These are phyloP conservation scores for Alternaria atra DNA, from an alignment of 2,329 filamentous ascomycete species.

Conservation along the genomic window DNA sequence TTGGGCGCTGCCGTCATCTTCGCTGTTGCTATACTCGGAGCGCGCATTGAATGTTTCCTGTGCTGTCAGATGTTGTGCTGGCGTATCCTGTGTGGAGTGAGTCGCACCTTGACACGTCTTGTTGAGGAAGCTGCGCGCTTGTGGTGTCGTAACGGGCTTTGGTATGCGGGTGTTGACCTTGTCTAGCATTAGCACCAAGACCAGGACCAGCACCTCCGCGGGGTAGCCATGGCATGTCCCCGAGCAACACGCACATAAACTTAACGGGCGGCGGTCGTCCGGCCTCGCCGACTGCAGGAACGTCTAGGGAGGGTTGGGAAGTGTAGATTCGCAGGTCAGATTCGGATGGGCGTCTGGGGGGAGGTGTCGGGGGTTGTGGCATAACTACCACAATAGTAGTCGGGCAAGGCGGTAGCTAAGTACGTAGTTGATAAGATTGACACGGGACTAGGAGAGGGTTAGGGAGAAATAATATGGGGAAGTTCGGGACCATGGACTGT, in stretches of 20 bases:
- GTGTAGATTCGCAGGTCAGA: slow-evolving; percentile 50
- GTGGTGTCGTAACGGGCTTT: slow-evolving; percentile 72
- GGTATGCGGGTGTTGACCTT: slow-evolving; percentile 67
- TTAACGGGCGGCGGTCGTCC: slow-evolving; percentile 57
- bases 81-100: background rate
- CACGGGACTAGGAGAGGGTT: slow-evolving; percentile 13
- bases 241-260: slow-evolving; percentile 56
- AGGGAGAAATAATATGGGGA: slow-evolving; percentile 30
- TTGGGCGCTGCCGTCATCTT: slow-evolving; percentile 80
- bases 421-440: slow-evolving; percentile 11
- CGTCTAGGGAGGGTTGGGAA: slow-evolving; percentile 59
- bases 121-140: slow-evolving; percentile 67
- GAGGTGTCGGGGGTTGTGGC: slow-evolving; percentile 28
- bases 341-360: slow-evolving; percentile 31
- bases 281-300: slow-evolving; percentile 52
- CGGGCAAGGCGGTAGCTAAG: slow-evolving; percentile 9
- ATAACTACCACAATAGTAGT: slow-evolving; percentile 14
- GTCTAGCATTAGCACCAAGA: slow-evolving; percentile 26
- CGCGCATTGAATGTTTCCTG: slow-evolving; percentile 92
- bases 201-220: slow-evolving; percentile 24
- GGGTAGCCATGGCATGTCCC: slow-evolving; percentile 26
- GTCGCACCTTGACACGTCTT: slow-evolving; percentile 68
- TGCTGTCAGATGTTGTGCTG: background rate
- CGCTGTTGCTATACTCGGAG: slow-evolving; percentile 85
- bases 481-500: slow-evolving; percentile 6